Conservation (phyloP, 2,329 filamentous ascomycete genomes). For the Ophiostoma montium region DNA sequence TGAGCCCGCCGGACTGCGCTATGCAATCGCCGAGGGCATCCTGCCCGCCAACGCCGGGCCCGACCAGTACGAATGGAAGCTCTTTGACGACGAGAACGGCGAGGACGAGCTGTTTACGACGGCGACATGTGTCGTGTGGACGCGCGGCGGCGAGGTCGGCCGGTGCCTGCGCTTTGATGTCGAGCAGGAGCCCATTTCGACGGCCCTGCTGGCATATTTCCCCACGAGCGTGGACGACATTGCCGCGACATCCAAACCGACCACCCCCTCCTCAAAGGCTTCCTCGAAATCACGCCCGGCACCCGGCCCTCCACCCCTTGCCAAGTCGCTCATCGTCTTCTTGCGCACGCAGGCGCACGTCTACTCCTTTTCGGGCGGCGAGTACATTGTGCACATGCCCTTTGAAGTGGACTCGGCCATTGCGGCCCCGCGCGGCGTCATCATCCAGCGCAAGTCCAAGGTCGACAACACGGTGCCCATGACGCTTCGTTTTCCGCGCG, state of each 20-base stretch:
- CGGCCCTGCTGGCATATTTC: slow-evolving; percentile 77
- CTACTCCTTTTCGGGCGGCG: slow-evolving; percentile 78
- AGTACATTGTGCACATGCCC: slow-evolving; percentile 80
- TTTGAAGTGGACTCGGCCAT: slow-evolving; percentile 87
- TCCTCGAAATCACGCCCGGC: background rate
- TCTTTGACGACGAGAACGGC: slow-evolving; percentile 31
- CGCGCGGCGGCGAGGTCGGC: slow-evolving; percentile 67
- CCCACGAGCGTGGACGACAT: slow-evolving; percentile 24
- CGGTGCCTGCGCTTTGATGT: slow-evolving; percentile 76
- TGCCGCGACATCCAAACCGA: background rate
- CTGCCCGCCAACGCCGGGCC: slow-evolving; percentile 52
- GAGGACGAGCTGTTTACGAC: slow-evolving; percentile 76
- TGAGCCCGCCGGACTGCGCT: slow-evolving; percentile 68
- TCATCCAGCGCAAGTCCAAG: slow-evolving; percentile 68
- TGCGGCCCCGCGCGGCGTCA: slow-evolving; percentile 65
- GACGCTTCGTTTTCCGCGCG: slow-evolving; percentile 42
- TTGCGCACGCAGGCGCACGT: slow-evolving; percentile 87
- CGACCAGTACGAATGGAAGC: slow-evolving; percentile 64
- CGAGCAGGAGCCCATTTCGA: slow-evolving; percentile 74
- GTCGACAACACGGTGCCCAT: slow-evolving; percentile 34
- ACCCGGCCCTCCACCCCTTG: slow-evolving; percentile 19
- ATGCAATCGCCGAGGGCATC: slow-evolving; percentile 69
- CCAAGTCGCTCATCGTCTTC: slow-evolving; percentile 73
- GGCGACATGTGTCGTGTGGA: slow-evolving; percentile 71
- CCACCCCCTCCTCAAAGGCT: background rate